Percentiles rank a stretch among this genome's conserved stretches.
These are phyloP conservation scores for Boletales sp. DNA, from an alignment of 768 basidiomycete genomes.

Conservation along the genomic window DNA sequence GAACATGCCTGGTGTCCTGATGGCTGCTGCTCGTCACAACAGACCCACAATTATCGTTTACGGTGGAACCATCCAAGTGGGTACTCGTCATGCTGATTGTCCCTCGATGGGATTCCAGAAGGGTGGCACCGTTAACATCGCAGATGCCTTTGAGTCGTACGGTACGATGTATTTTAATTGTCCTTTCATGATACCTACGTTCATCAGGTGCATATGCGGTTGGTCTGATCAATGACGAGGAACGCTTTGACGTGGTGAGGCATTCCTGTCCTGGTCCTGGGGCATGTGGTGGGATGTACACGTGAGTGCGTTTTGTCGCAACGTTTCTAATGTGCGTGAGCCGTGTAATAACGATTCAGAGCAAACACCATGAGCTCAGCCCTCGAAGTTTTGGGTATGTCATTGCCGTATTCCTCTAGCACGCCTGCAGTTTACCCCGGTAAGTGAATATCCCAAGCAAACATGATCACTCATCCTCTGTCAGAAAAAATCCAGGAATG, in stretches of 20 bases:
- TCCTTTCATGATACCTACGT: neutral
- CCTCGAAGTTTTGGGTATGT: constrained; percentile 82
- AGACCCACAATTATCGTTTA: constrained; percentile 86
- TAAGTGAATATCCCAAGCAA: constrained; percentile 21
- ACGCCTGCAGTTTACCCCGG: constrained; percentile 72
- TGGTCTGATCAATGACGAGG: constrained; percentile 74
- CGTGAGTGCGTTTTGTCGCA: constrained; percentile 37
- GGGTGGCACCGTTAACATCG: constrained; percentile 82
- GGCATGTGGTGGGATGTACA: constrained; percentile 87
- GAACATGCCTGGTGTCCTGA: constrained; percentile 89
- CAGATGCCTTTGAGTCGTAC: constrained; percentile 82
- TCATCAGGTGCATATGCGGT: constrained; percentile 65
- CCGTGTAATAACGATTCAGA: constrained; percentile 26
- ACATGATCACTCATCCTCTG: neutral
- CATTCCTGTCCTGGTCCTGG: constrained; percentile 85
- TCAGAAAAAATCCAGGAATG: constrained; percentile 84
- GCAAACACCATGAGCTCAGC: constrained; percentile 89
- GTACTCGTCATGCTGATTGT: constrained; percentile 74
- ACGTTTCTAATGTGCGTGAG: neutral
- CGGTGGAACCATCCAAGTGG: constrained; percentile 80
- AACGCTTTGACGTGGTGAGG: constrained; percentile 80
- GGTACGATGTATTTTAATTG: constrained; percentile 39
- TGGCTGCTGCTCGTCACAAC: constrained; percentile 84
- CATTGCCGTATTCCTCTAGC: constrained; percentile 74
- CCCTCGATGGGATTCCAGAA: constrained; percentile 71